These are phyloP conservation scores for Aspergillaceae sp. DNA, from an alignment of 2,329 filamentous ascomycete species.

Conservation along the genomic window DNA sequence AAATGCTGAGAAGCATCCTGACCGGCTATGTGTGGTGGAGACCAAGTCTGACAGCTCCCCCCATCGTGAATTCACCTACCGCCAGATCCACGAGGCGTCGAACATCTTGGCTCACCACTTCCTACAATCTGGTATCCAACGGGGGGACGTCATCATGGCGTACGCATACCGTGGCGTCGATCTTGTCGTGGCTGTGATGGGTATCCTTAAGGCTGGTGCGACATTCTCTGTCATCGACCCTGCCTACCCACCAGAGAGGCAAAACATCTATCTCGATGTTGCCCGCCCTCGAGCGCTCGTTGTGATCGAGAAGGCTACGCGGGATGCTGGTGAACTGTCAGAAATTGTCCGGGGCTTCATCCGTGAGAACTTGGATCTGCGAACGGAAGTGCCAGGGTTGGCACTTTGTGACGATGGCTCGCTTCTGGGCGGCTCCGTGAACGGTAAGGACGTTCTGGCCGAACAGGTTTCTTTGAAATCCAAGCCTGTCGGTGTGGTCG, in stretches of 20 bases:
- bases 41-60: conserved; percentile 46
- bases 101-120: conserved; percentile 75
- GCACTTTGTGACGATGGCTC: conserved; percentile 61
- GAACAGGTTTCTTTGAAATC: conserved; percentile 44
- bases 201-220: conserved; percentile 53
- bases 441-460: conserved; percentile 61
- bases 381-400: conserved; percentile 66
- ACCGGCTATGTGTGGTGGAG: conserved; percentile 60
- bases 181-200: conserved; percentile 72
- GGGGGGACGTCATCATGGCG: conserved; percentile 88
- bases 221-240: conserved; percentile 64
- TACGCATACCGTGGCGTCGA: conserved; percentile 78
- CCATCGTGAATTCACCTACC: conserved; percentile 67
- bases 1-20: conserved; percentile 57
- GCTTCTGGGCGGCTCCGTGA: conserved; percentile 58
- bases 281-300: conserved; percentile 65
- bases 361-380: conserved; percentile 60
- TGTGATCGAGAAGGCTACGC: conserved; percentile 61
- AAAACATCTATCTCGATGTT: conserved; percentile 76
- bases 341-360: conserved; percentile 59
- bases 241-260: conserved; percentile 68
- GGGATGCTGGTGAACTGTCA: conserved; percentile 57
- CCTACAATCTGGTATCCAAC: conserved; percentile 59
- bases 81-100: conserved; percentile 75
- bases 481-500: conserved; percentile 59